A percentile compares a stretch with the other conserved stretches of the same genome.
Conservation (phyloP, 2,329 filamentous ascomycete genomes). For the Epichloe elymi region DNA sequence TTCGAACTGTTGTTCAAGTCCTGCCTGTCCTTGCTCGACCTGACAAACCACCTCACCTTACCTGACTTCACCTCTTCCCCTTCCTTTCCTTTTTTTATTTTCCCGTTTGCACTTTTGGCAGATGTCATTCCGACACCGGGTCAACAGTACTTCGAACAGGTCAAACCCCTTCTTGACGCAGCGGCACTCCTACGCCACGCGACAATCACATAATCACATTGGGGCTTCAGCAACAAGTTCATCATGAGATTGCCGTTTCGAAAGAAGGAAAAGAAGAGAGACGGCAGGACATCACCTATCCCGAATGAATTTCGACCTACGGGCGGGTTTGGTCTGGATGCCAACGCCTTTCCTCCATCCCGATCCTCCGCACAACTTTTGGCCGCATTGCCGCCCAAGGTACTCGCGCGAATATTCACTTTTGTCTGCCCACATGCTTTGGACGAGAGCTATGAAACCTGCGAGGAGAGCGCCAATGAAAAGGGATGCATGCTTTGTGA, state of each 20-base stretch:
- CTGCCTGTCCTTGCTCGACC: too few relatives aligned
- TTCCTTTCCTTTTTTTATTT: too few relatives aligned
- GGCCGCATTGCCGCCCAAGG: constrained; percentile 46
- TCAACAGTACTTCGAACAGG: neutral
- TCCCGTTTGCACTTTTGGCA: too few relatives aligned
- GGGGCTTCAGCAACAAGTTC: neutral
- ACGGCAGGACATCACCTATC: constrained; percentile 10
- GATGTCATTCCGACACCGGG: neutral
- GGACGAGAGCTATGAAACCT: constrained; percentile 68
- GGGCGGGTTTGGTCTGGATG: constrained; percentile 10
- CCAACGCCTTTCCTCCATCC: constrained; percentile 24
- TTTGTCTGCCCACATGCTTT: constrained; percentile 71
- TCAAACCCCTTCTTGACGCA: too few relatives aligned
- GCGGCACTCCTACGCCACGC: too few relatives aligned
- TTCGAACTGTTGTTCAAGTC: too few relatives aligned
- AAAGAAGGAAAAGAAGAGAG: constrained; percentile 25
- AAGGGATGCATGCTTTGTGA: constrained; percentile 90
- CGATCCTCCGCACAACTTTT: constrained; percentile 29
- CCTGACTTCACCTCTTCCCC: too few relatives aligned
- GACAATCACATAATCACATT: neutral
- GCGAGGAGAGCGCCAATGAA: constrained; percentile 65
- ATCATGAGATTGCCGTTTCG: constrained; percentile 24
- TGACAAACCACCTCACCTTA: too few relatives aligned
- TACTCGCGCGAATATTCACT: constrained; percentile 66
- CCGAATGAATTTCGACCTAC: constrained; percentile 18